Base-by-base conservation (phyloP, 306 rosid genomes). In the Rosa persica region DNA sequence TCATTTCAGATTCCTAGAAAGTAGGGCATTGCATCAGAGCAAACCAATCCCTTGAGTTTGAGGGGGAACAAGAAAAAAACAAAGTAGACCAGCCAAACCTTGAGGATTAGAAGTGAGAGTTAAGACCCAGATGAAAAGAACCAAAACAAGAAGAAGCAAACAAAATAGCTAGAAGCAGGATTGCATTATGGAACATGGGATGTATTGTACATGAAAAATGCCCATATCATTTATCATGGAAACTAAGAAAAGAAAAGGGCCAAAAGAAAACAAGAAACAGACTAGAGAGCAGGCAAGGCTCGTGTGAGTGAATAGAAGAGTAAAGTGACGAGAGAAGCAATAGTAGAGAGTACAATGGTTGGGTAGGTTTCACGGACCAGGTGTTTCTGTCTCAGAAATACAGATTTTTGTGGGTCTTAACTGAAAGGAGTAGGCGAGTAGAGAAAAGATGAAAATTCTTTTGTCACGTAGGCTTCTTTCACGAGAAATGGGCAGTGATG, bases 401-500 rank as follows among this genome's bases (percentile, higher is more conserved):
- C 62, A 68, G 79, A 55, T 64, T 23, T 79, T 80, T 42, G 82
- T 71, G 86, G 74, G 87, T 54, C 71, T 76, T 82, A 74, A 76
- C 44, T 12, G 49, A 73, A 55, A 19, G 54, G 44, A 43, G 70
- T 5, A 22, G 78, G 60, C 51, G 48, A 34, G 40, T 54, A 72
- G 80, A 8, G 51, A 12, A 77, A 65, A 67, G 65, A 80, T 11
- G 12, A 80, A 76, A 82, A 75, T 86, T 48, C 17, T 75, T 82
- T 79, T 69, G 79, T 81, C 82, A 75, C 62, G 85, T 83, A 79
- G 58, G 87, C 71, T 39, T 74, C 76, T 58, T 74, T 90, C 94
- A 90, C 92, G 89, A 87, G 96, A 85, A 90, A 86, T 83, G 83
- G 87, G 81, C 82, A 81, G 88, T n/a, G 74, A 81, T 78, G 82